phyloP scores from a whole-genome alignment of 2,329 filamentous ascomycete genomes.

The Cryphonectria japonica region DNA sequence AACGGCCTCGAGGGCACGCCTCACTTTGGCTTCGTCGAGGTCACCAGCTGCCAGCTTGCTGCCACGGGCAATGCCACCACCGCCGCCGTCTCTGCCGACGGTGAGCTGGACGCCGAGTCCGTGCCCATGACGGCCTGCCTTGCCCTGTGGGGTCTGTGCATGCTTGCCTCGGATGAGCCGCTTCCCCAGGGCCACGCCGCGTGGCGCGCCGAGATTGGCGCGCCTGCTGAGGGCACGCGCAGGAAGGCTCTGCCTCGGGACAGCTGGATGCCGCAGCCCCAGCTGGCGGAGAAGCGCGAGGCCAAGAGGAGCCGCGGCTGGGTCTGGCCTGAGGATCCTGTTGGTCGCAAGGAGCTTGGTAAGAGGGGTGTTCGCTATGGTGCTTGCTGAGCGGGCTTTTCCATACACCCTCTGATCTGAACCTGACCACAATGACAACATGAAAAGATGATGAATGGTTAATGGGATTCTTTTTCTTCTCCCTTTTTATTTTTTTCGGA shows the following conservation, averaged over 20 bases:
- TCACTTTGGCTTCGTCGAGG: constrained; percentile 87
- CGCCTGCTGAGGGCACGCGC: constrained; percentile 72
- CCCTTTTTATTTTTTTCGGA: neutral
- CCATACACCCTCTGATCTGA: neutral
- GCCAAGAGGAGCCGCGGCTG: constrained; percentile 75
- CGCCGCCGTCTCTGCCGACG: constrained; percentile 21
- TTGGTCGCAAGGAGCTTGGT: constrained; percentile 73
- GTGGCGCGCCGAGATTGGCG: constrained; percentile 75
- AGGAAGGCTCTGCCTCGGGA: constrained; percentile 72
- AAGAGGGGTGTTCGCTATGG: constrained; percentile 66
- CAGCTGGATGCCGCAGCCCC: constrained; percentile 75
- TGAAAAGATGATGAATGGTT: neutral
- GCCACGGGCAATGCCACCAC: constrained; percentile 31
- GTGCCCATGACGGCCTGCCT: constrained; percentile 69
- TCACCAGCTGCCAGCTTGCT: constrained; percentile 65
- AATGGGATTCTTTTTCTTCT: neutral
- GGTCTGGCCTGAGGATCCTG: constrained; percentile 74
- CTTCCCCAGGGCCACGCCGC: constrained; percentile 52
- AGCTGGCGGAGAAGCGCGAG: constrained; percentile 74
- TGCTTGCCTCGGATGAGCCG: constrained; percentile 43
- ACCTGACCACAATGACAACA: neutral
- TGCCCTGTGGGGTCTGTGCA: constrained; percentile 76
- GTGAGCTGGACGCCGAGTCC: constrained; percentile 35
- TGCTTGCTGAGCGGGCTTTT: constrained; percentile 24
- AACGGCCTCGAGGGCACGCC: constrained; percentile 73